A percentile compares a stretch with the other conserved stretches of the same genome.
Evolutionary conservation across 2,329 filamentous ascomycete genomes (phyloP).

Genomic region (Ophiostoma tasmaniense): DNA sequence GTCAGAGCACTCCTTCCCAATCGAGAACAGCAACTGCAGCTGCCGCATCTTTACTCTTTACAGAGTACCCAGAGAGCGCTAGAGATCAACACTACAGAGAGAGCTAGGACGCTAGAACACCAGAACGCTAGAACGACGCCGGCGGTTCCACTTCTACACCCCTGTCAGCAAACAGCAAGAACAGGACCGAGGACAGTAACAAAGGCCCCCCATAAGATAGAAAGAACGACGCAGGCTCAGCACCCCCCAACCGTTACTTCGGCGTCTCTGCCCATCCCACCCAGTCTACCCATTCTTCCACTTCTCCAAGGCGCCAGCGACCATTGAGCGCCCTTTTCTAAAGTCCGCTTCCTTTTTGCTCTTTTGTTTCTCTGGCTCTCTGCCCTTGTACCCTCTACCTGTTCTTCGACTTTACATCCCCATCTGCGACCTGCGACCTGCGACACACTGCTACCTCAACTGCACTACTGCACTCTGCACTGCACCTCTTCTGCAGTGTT

Average conservation of each 20-base stretch:
- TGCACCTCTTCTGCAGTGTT: background rate
- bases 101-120: background rate
- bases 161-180: background rate
- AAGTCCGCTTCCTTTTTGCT: background rate
- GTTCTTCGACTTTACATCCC: background rate
- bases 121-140: background rate
- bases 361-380: background rate
- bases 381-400: background rate
- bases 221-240: background rate
- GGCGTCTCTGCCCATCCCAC: background rate
- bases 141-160: background rate
- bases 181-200: background rate
- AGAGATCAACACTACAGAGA: too few relatives aligned
- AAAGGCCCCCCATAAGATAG: too few relatives aligned
- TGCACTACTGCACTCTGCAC: background rate
- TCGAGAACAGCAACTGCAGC: background rate
- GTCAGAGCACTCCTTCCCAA: background rate
- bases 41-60: background rate
- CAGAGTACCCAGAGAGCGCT: too few relatives aligned
- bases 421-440: too few relatives aligned
- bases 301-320: background rate
- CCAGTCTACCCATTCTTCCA: background rate
- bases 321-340: background rate
- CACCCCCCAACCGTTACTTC: background rate
- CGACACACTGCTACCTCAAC: constrained; percentile 6